phyloP scores from a whole-genome alignment of 805 yeast species.

The Candida lessepsii region DNA sequence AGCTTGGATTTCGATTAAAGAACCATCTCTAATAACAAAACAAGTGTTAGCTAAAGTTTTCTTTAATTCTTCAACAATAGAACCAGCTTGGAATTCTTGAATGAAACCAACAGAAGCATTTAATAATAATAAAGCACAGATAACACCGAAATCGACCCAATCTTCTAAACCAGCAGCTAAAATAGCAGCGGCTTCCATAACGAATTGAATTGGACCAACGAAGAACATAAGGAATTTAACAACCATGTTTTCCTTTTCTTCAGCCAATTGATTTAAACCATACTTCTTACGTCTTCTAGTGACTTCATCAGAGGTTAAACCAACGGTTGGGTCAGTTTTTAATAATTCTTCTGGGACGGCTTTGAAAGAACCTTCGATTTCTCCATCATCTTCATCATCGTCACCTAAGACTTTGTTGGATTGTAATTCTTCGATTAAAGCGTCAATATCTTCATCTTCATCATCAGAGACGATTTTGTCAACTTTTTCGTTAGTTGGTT shows the following conservation, averaged over 20 bases:
- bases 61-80: conserved; percentile 94
- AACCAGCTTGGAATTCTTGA: conserved; percentile 98
- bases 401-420: conserved; percentile 54
- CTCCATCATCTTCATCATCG: conserved; percentile 54
- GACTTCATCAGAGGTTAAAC: conserved; percentile 79
- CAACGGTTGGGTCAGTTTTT: conserved; percentile 75
- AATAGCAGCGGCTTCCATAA: conserved; percentile 95
- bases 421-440: conserved; percentile 76
- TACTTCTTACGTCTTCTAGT: conserved; percentile 81
- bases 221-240: conserved; percentile 83
- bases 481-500: conserved; percentile 57
- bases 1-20: conserved; percentile 70
- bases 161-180: conserved; percentile 95
- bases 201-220: conserved; percentile 95
- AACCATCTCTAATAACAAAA: conserved; percentile 79
- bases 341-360: conserved; percentile 84
- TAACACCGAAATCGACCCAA: conserved; percentile 99
- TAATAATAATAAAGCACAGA: conserved; percentile 78
- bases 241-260: conserved; percentile 76
- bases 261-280: conserved; percentile 89
- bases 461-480: conserved; percentile 51
- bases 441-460: conserved; percentile 57
- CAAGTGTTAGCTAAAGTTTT: conserved; percentile 93
- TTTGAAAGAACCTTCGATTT: conserved; percentile 43
- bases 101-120: conserved; percentile 95